A percentile compares a stretch with the other conserved stretches of the same genome.
phyloP scores from a whole-genome alignment of 176 grass and related monocot species.

The Hsuehochloa calcarea region DNA sequence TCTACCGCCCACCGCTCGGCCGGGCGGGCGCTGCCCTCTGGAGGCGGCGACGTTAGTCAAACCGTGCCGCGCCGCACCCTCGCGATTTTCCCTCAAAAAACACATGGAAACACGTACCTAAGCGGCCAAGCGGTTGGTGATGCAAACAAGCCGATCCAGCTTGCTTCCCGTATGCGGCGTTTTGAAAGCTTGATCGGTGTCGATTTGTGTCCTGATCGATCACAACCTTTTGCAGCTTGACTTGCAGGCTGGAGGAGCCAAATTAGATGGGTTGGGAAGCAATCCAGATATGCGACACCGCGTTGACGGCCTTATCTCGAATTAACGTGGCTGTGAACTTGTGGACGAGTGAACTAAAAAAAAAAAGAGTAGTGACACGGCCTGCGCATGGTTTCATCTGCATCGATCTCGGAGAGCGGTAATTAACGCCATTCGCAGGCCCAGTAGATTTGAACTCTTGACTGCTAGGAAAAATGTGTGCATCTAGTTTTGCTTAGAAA shows the following conservation, averaged over 20 bases:
- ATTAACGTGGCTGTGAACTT: too few species aligned
- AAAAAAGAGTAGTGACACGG: background rate
- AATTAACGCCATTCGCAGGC: background rate
- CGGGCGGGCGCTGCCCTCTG: background rate
- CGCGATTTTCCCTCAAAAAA: background rate
- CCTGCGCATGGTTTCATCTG: background rate
- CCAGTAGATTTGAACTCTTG: background rate
- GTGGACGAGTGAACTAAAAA: background rate
- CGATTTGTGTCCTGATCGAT: constrained; percentile 15
- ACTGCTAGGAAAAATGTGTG: background rate
- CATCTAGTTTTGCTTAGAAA: background rate
- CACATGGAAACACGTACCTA: background rate
- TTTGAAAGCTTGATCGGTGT: background rate
- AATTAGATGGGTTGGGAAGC: constrained; percentile 34
- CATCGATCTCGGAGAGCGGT: background rate
- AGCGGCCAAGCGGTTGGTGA: constrained; percentile 7
- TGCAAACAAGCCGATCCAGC: constrained; percentile 1
- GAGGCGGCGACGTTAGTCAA: background rate
- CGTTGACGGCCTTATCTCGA: background rate
- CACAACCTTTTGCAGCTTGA: background rate
- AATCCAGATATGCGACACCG: background rate
- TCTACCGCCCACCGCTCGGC: background rate
- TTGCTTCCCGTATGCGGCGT: background rate
- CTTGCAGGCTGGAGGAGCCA: background rate
- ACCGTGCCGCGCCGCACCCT: too few species aligned